These are phyloP conservation scores for Pleomassaria siparia DNA, from an alignment of 2,329 filamentous ascomycete genomes.

Conservation along the genomic window DNA sequence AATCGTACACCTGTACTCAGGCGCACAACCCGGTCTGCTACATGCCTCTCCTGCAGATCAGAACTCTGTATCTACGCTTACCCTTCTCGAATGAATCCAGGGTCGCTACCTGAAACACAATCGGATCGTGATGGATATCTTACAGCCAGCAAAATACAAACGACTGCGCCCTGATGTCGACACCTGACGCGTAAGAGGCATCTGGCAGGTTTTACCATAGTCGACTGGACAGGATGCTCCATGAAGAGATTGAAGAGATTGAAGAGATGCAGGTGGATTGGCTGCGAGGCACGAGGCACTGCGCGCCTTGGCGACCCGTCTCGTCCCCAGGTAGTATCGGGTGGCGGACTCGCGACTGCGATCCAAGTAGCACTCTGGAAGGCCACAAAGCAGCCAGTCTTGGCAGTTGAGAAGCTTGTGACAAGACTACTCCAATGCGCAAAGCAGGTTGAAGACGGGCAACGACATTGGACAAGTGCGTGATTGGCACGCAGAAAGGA, in stretches of 20 bases:
- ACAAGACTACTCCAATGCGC: slow-evolving; percentile 16
- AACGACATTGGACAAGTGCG: slow-evolving; percentile 22
- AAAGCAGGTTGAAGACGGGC: slow-evolving; percentile 11
- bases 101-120: neutral
- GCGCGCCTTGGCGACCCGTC: slow-evolving; percentile 28
- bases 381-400: slow-evolving; percentile 9
- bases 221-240: slow-evolving; percentile 7
- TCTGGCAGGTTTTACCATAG: neutral
- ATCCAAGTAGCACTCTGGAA: slow-evolving; percentile 1
- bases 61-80: neutral
- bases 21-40: neutral
- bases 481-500: slow-evolving; percentile 20
- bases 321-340: neutral
- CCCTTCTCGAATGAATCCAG: neutral
- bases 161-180: slow-evolving; percentile 4
- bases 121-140: neutral
- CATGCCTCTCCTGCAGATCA: neutral
- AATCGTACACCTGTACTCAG: neutral
- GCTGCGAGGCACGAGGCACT: slow-evolving; percentile 14
- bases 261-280: slow-evolving; percentile 1
- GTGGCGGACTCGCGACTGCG: slow-evolving; percentile 10
- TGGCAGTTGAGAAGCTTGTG: slow-evolving; percentile 21
- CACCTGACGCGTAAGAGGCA: slow-evolving; percentile 8
- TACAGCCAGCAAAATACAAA: slow-evolving; percentile 1
- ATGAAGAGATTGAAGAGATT: neutral